These are phyloP conservation scores for Phaeoacremonium minimum DNA, from an alignment of 2,329 filamentous ascomycete genomes.

Conservation along the genomic window DNA sequence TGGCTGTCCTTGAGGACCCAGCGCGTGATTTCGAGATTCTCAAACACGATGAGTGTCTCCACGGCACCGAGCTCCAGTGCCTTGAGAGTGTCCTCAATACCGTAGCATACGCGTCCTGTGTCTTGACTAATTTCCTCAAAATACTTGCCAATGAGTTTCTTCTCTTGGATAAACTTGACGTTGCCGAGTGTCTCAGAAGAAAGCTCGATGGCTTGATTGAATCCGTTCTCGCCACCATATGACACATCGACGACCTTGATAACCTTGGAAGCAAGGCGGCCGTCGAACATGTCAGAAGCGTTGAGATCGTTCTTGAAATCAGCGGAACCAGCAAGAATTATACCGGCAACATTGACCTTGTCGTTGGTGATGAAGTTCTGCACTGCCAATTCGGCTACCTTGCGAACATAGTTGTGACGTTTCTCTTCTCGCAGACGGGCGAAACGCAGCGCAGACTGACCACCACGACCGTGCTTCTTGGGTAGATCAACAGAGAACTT, in stretches of 20 bases:
- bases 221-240: conserved; percentile 98
- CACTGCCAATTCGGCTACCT: conserved; percentile 94
- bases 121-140: conserved; percentile 99
- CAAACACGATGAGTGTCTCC: conserved; percentile 92
- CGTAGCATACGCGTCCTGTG: conserved; percentile 94
- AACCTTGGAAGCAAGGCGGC: conserved; percentile 86
- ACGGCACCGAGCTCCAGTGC: conserved; percentile 92
- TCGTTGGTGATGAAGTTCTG: conserved; percentile 99
- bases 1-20: conserved; percentile 81
- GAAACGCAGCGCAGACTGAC: conserved; percentile 98
- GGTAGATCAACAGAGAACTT: conserved; percentile 98
- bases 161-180: conserved; percentile 99
- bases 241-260: conserved; percentile 99
- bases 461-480: conserved; percentile 99
- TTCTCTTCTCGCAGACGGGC: conserved; percentile 99
- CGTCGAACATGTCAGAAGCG: conserved; percentile 94
- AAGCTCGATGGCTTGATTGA: conserved; percentile 98
- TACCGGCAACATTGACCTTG: conserved; percentile 94
- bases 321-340: conserved; percentile 93
- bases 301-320: conserved; percentile 99
- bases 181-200: conserved; percentile 94
- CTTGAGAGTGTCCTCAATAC: conserved; percentile 96
- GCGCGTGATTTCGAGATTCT: conserved; percentile 92
- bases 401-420: conserved; percentile 99
- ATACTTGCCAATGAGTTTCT: conserved; percentile 98